phyloP scores from a whole-genome alignment of 495 filamentous ascomycete genomes.

The Xanthoparmelia taractica region DNA sequence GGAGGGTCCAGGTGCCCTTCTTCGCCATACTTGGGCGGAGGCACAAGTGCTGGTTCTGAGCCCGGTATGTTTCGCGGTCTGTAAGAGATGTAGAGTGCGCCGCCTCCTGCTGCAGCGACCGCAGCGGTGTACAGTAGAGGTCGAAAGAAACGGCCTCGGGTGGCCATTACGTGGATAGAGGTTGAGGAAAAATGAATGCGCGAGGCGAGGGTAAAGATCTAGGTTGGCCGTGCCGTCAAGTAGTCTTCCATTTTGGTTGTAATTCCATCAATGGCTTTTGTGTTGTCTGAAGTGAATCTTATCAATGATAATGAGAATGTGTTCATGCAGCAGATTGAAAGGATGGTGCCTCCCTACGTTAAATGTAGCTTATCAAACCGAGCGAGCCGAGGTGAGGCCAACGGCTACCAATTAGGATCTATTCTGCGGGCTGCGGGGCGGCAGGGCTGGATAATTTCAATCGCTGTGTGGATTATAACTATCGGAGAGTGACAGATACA shows the following conservation, averaged over 20 bases:
- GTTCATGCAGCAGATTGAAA: not conserved
- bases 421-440: no score
- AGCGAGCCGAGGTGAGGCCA: slow-evolving; percentile 12
- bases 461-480: no score
- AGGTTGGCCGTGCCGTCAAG: not conserved
- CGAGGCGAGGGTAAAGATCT: not conserved
- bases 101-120: slow-evolving; percentile 50
- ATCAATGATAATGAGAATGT: not conserved
- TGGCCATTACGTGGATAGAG: slow-evolving; percentile 12
- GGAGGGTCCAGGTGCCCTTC: slow-evolving; percentile 73
- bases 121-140: slow-evolving; percentile 56
- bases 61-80: slow-evolving; percentile 83
- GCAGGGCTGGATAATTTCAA: no score
- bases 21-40: slow-evolving; percentile 70
- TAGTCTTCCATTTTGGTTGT: not conserved
- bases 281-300: not conserved
- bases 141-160: slow-evolving; percentile 44
- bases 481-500: no score
- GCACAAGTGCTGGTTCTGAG: slow-evolving; percentile 67
- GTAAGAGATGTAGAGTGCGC: slow-evolving; percentile 67
- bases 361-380: not conserved
- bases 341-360: no score
- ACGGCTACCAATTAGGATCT: no score
- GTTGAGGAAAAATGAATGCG: not conserved
- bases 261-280: not conserved